Evolutionary conservation across 1,284 basidiomycete species (phyloP).

Genomic region (Bondarzewia mesenterica): DNA sequence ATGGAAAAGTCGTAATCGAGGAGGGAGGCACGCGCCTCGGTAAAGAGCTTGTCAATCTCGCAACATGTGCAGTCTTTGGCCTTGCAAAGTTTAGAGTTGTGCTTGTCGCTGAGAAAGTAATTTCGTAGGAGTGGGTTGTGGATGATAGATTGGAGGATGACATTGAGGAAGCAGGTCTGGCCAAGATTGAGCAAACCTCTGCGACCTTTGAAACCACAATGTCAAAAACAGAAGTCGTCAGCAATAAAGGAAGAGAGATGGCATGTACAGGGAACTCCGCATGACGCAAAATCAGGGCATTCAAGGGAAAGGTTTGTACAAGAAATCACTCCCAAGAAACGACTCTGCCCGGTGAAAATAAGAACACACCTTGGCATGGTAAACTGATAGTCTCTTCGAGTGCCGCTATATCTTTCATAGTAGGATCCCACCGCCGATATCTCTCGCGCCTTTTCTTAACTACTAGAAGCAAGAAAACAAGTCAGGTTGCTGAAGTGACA

Average conservation of each 20-base stretch:
- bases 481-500: too few relatives aligned
- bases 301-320: too few relatives aligned
- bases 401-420: constrained; percentile 24
- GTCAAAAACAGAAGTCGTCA: too few relatives aligned
- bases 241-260: too few relatives aligned
- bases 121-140: constrained; percentile 90
- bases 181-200: constrained; percentile 88
- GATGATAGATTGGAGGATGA: constrained; percentile 86
- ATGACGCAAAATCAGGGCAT: too few relatives aligned
- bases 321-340: too few relatives aligned
- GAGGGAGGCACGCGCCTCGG: constrained; percentile 48
- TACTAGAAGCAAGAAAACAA: constrained; percentile 23
- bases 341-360: background rate
- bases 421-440: constrained; percentile 37
- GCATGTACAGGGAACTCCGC: too few relatives aligned
- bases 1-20: background rate
- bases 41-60: constrained; percentile 90
- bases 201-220: constrained; percentile 58
- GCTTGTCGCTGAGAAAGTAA: constrained; percentile 86
- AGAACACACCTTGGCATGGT: constrained; percentile 56
- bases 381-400: constrained; percentile 31
- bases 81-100: constrained; percentile 65
- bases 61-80: constrained; percentile 82
- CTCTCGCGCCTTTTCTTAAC: constrained; percentile 32
- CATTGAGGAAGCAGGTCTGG: constrained; percentile 93